Percentiles rank a stretch among this genome's conserved stretches.
Evolutionary conservation across 257 asterid genomes (phyloP).

Genomic region (Solanum etuberosum): DNA sequence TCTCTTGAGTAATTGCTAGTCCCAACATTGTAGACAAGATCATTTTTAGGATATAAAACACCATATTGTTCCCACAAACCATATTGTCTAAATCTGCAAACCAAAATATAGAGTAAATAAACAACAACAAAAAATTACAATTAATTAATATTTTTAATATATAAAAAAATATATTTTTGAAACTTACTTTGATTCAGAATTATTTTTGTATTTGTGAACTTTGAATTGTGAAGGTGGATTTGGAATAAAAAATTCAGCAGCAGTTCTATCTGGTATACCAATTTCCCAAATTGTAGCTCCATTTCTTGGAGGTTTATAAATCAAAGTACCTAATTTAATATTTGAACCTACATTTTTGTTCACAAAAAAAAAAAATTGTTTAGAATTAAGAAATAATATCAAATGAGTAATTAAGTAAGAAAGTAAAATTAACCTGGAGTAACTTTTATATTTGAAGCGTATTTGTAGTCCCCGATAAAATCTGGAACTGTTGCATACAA

Average conservation of each 20-base stretch:
- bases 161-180: not conserved
- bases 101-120: not conserved
- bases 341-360: constrained; percentile 14
- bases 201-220: not conserved
- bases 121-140: not conserved
- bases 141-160: not conserved
- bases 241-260: constrained; percentile 58
- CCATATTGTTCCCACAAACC: constrained; percentile 52
- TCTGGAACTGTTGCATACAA: constrained; percentile 48
- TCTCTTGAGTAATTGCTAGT: constrained; percentile 28
- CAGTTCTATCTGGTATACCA: constrained; percentile 54
- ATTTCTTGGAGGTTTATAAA: constrained; percentile 42
- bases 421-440: constrained; percentile 10
- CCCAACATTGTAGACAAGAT: constrained; percentile 38
- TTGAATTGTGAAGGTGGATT: constrained; percentile 8
- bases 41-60: constrained; percentile 23
- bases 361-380: not conserved
- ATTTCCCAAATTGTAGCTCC: constrained; percentile 74
- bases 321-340: constrained; percentile 5
- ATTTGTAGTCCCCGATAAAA: constrained; percentile 43
- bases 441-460: constrained; percentile 15
- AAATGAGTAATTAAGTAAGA: not conserved
- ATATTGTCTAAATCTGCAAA: constrained; percentile 42
- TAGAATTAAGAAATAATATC: not conserved
- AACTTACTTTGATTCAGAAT: not conserved